Evolutionary conservation across 768 basidiomycete species (phyloP), one percentile per base, ranked within the genome.

Genomic region (Mrakia hoshinonis): DNA sequence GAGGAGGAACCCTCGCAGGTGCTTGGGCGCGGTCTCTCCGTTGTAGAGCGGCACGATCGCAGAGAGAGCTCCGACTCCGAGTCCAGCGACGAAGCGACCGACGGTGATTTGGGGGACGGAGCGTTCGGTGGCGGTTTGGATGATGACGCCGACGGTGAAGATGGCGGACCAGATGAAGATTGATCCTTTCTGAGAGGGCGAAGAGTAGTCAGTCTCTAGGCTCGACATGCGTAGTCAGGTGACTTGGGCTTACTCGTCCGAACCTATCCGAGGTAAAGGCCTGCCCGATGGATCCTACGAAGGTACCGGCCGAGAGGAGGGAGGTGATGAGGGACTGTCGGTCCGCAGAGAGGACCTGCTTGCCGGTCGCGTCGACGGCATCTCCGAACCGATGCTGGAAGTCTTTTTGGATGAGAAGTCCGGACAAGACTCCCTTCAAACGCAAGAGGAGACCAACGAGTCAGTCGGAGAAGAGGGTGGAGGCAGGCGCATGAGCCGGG

Each of bases 321-420:
- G 89, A 90, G 0, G 89, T 89, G 67, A 90, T 90, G 63, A 90
- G 87, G 0, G 87, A 87, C 76, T 89, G 87, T 46, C 88, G 82
- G 31, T 85, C 84, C 71, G 84, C 84, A 2, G 86, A 84, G 12
- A 91, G 79, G 71, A 84, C 80, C 63, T 80, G 80, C 43, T 79
- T 74, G 4, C 87, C 87, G 73, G 84, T 76, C 75, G 4, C 15
- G 61, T 79, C 82, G 4, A 82, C 65, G 12, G 51, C 20, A 75
- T 85, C 80, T 39, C 88, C 89, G 76, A 90, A 90, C 15, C 88
- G 85, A 66, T 80, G 74, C 74, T 89, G 82, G 78, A 90, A 90
- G 77, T 90, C 88, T 10, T 85, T 85, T 87, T 89, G 89, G 71
- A 90, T 89, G 39, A 90, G 79, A 75, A 87, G 89, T 82, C 89